Percentiles rank a stretch among this genome's conserved stretches.
Conservation (phyloP, 1,284 basidiomycete species). For the Ceraceosorus guamensis region DNA sequence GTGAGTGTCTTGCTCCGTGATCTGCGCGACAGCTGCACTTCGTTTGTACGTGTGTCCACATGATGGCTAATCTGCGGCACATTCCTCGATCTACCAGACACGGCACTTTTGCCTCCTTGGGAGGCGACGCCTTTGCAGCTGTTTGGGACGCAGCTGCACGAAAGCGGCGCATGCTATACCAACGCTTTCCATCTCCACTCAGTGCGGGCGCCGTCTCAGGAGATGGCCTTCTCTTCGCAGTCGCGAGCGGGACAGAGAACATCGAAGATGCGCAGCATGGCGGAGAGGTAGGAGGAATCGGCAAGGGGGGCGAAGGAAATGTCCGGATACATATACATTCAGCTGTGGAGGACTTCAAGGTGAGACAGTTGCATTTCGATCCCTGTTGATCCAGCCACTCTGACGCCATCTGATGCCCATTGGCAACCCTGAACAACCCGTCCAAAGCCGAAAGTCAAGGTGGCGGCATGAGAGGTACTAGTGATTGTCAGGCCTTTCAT, state of each 20-base stretch:
- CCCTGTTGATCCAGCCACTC: too few relatives aligned
- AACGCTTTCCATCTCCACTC: slow-evolving; percentile 21
- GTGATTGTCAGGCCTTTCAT: too few relatives aligned
- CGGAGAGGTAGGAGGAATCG: slow-evolving; percentile 23
- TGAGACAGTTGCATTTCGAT: background rate
- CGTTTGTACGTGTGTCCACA: background rate
- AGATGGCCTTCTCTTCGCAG: slow-evolving; percentile 23
- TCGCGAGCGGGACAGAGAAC: slow-evolving; percentile 36
- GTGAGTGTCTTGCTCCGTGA: slow-evolving; percentile 4
- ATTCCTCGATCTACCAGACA: slow-evolving; percentile 52
- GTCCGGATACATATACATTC: slow-evolving; percentile 16
- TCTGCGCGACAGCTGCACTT: background rate
- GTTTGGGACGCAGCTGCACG: slow-evolving; percentile 97
- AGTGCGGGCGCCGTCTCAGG: slow-evolving; percentile 29
- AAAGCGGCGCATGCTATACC: slow-evolving; percentile 85
- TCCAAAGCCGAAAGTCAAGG: too few relatives aligned
- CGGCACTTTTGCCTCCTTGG: slow-evolving; percentile 89
- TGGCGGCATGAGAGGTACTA: too few relatives aligned
- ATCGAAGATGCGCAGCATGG: slow-evolving; percentile 13
- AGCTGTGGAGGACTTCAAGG: slow-evolving; percentile 33
- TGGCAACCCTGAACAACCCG: too few relatives aligned
- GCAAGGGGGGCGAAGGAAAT: slow-evolving; percentile 19
- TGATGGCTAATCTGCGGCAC: background rate
- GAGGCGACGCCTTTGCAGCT: slow-evolving; percentile 81
- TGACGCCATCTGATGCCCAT: too few relatives aligned